Evolutionary conservation across 2,329 filamentous ascomycete species (phyloP), one percentile per base, ranked within the genome.

Genomic region (Fusarium fracticaudum): DNA sequence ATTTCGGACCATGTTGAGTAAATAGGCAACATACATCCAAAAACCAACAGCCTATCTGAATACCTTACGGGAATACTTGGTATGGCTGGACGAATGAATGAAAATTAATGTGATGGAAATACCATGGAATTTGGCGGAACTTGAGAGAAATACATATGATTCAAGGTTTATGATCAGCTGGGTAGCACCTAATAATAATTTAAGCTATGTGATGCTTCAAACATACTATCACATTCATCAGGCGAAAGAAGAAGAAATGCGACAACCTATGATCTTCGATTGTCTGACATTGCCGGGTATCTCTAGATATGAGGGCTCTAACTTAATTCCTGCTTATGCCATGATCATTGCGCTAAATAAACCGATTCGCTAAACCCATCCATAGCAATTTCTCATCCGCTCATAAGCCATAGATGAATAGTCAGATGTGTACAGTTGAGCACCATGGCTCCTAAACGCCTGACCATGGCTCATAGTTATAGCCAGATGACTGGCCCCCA

Each of bases 1-100:
- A 77, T 84, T 48, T 85, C 79, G 24, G 73, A 75, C 18, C 66
- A 66, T 17, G 67, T 67, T 22, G 75, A 76, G 64, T 76, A 67
- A 51, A 47, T 12, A 14, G 37, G 26, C 14, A 35, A 22, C 17
- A 38, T 20, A 35, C 20, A 10, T 22, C 40, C 24, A 20, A 33
- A 26, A 17, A 15, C 24, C 29, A 13, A 40, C 20, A 35, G 13
- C 51, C 48, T 44, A 41, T 47, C 40, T 53, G 38, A 24, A 38
- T 20, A 31, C 4, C n/a, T 35, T 45, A 20, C 26, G 20, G 40
- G 47, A 20, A 60, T 60, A 31, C 31, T 17, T 24, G 43, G 26
- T 47, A 50, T 44, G 41, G 54, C 43, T 47, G 64, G 20, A 66
- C 43, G 47, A 70, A 47, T 57, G 13, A 44, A 20, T 20, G 24